These are phyloP conservation scores for Pilaira anomala DNA, from an alignment of 192 early-diverging fungal genomes.

Conservation along the genomic window DNA sequence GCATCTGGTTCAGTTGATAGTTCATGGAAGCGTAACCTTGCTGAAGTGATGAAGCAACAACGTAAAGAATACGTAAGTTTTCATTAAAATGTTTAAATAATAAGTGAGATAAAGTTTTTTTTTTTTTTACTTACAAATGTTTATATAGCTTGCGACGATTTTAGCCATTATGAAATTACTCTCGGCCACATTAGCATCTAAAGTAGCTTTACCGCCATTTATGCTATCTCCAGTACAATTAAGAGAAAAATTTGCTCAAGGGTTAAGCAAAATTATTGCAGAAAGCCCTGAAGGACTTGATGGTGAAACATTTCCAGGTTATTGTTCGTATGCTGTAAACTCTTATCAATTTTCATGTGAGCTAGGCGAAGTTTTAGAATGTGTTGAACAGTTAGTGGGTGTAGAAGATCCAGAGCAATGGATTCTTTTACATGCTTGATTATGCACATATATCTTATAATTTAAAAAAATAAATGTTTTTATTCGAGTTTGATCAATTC, in stretches of 20 bases:
- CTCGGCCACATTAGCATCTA: constrained; percentile 29
- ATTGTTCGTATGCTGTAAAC: constrained; percentile 22
- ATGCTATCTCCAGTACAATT: constrained; percentile 21
- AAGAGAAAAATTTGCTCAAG: constrained; percentile 7
- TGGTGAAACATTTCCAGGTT: constrained; percentile 8
- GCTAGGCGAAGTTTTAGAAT: constrained; percentile 18
- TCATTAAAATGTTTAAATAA: no score
- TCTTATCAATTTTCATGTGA: constrained; percentile 22
- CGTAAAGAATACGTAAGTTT: constrained; percentile 10
- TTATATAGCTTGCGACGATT: constrained; percentile 15
- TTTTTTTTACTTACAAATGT: no score
- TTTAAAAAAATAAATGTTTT: background rate
- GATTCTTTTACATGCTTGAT: constrained; percentile 9
- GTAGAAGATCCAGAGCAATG: constrained; percentile 24
- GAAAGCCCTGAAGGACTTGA: background rate
- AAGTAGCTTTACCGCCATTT: constrained; percentile 29
- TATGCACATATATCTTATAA: background rate
- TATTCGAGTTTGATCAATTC: no score
- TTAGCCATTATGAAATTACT: constrained; percentile 30
- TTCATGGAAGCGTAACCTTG: constrained; percentile 4
- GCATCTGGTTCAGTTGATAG: constrained; percentile 1
- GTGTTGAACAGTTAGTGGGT: constrained; percentile 20
- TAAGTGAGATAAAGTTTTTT: no score
- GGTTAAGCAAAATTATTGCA: background rate
- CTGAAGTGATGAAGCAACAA: background rate